A percentile compares a stretch with the other conserved stretches of the same genome.
These are phyloP conservation scores for Annona squamosa DNA, from an alignment of 164 flowering plant genomes.

Conservation along the genomic window DNA sequence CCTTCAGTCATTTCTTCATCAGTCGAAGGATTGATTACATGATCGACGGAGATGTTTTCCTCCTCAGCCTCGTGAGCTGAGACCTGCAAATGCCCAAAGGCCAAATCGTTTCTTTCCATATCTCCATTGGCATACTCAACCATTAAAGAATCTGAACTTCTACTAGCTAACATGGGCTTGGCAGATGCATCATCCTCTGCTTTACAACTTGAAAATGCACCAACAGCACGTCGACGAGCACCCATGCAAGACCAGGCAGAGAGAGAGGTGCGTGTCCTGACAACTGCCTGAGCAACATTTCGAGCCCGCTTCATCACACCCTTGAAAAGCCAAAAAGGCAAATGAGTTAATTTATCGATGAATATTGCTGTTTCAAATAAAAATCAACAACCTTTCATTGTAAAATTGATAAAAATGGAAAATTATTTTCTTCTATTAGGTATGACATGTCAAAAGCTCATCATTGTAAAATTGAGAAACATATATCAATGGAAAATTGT, in stretches of 20 bases:
- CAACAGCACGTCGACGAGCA: slow-evolving; percentile 61
- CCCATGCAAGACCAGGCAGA: slow-evolving; percentile 96
- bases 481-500: no score
- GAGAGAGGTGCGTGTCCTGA: slow-evolving; percentile 62
- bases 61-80: slow-evolving; percentile 48
- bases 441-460: no score
- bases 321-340: slow-evolving; percentile 23
- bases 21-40: slow-evolving; percentile 25
- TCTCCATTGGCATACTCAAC: slow-evolving; percentile 23
- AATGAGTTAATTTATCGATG: neutral
- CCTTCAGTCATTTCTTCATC: slow-evolving; percentile 65
- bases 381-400: no score
- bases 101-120: slow-evolving; percentile 15
- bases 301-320: slow-evolving; percentile 89
- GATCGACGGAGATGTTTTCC: slow-evolving; percentile 23
- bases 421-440: no score
- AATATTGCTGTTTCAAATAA: neutral
- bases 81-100: slow-evolving; percentile 21
- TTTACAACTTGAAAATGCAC: slow-evolving; percentile 25
- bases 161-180: slow-evolving; percentile 31
- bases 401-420: no score
- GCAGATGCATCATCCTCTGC: slow-evolving; percentile 36
- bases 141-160: slow-evolving; percentile 27
- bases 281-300: slow-evolving; percentile 86
- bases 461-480: no score